Evolutionary conservation across 805 yeast species (phyloP), one percentile per base, ranked within the genome.

Genomic region (Komagataella pseudopastoris): DNA sequence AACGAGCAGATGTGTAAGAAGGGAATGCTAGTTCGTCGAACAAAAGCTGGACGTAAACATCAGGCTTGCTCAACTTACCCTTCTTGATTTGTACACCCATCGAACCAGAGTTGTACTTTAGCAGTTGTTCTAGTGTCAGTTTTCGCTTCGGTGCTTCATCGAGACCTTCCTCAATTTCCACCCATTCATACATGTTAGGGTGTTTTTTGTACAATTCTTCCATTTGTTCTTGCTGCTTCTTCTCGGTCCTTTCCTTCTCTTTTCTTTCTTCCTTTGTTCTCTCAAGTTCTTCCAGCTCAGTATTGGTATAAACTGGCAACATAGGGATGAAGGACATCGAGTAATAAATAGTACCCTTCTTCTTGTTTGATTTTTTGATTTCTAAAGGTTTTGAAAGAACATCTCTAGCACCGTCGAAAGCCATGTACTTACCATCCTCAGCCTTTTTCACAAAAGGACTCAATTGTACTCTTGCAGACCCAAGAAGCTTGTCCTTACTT

Each of bases 1-100:
- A 62, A 58, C 70, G 75, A 8, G 76, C 63, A 0, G 85, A 68
- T 6, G 72, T 71, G 52, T 77, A 79, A 2, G 79, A 72, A 1
- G 93, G 88, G 50, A 71, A 75, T 1, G 74, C 71, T 45, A 71
- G 69, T 58, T 85, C 90, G 64, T 86, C 95, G 55, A 84, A 71
- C 51, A 82, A 68, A 14, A 78, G 67, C 56, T 83, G 86, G 36
- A 85, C 69, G 56, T 63, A 77, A 4, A 74, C 62, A 49, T 76
- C 80, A 1, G 78, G 66, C 56, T 68, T 72, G 50, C 69, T 62
- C 49, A 82, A 69, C 8, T 59, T 60, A 51, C 86, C 90, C 7
- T 65, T 61, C 6, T 72, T 47, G 20, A 85, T 54, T 58, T 78
- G 78, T 45, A 83, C 72, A 36, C 77, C 73, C 49, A 85, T 60